phyloP scores from a whole-genome alignment of 2,329 filamentous ascomycete genomes.

The Fusarium palustre region DNA sequence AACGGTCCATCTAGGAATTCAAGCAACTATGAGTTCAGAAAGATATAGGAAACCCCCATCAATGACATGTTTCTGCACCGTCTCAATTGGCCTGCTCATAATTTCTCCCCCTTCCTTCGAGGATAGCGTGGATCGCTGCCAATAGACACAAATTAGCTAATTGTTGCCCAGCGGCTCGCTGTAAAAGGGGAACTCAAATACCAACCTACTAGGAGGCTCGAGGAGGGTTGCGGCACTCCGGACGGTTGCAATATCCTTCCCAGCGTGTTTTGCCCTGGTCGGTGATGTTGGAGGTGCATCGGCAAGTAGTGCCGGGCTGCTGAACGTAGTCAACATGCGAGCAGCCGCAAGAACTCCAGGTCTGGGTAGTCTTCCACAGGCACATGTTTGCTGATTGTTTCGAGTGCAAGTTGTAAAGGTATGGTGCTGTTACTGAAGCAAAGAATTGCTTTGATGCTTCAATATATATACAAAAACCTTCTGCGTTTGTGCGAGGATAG shows the following conservation, averaged over 20 bases:
- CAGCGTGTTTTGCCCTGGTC: conserved; percentile 48
- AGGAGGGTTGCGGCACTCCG: conserved; percentile 50
- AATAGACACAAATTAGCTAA: conserved; percentile 22
- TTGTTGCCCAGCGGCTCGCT: neutral
- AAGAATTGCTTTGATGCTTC: conserved; percentile 5
- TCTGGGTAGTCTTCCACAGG: conserved; percentile 50
- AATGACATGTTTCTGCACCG: conserved; percentile 3
- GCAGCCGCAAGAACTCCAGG: conserved; percentile 52
- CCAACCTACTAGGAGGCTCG: conserved; percentile 43
- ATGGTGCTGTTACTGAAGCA: conserved; percentile 1
- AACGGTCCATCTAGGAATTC: conserved; percentile 37
- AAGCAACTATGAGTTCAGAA: conserved; percentile 18
- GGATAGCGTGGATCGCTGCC: conserved; percentile 39
- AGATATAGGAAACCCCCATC: conserved; percentile 16
- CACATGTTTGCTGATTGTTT: conserved; percentile 48
- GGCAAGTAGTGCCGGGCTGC: conserved; percentile 50
- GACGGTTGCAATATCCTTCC: conserved; percentile 50
- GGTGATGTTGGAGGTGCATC: conserved; percentile 40
- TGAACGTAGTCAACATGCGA: conserved; percentile 33
- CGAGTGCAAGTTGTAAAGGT: neutral
- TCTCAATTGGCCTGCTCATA: conserved; percentile 33
- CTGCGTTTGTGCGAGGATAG: conserved; percentile 28
- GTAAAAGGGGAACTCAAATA: conserved; percentile 28
- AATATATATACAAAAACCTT: conserved; percentile 28
- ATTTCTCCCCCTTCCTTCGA: conserved; percentile 40